These are phyloP conservation scores for Bryum argenteum DNA, from an alignment of 225 moss, liverwort and hornwort genomes.

Conservation along the genomic window DNA sequence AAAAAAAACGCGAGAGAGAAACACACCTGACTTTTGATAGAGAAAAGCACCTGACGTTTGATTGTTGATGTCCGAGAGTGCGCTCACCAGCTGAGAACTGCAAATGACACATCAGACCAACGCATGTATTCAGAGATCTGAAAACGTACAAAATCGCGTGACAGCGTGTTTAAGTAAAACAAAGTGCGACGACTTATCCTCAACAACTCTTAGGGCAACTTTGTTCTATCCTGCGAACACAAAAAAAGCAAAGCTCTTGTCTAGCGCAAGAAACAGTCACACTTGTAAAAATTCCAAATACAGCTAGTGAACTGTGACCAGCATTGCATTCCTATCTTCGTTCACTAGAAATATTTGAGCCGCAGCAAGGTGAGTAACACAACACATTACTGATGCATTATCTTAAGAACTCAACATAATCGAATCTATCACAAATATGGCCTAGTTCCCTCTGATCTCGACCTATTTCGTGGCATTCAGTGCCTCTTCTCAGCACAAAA, in stretches of 20 bases:
- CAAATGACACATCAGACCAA: constrained; percentile 26
- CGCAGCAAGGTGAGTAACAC: not conserved
- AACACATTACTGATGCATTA: not conserved
- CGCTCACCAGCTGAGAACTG: constrained; percentile 29
- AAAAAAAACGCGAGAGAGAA: too few relatives aligned
- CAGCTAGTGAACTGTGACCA: not conserved
- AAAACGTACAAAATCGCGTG: not conserved
- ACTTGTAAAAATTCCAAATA: not conserved
- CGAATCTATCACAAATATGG: not conserved
- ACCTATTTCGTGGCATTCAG: not conserved
- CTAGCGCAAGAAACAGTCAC: not conserved
- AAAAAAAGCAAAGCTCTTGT: not conserved
- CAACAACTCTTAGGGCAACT: not conserved
- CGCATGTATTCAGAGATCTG: not conserved
- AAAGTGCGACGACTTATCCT: not conserved
- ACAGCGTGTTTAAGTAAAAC: not conserved
- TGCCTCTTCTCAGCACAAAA: constrained; percentile 13
- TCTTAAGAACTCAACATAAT: not conserved
- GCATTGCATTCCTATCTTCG: constrained; percentile 4
- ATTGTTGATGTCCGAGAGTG: too few relatives aligned
- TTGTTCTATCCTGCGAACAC: not conserved
- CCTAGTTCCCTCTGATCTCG: constrained; percentile 1
- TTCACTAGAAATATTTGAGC: not conserved
- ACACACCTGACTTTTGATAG: too few relatives aligned
- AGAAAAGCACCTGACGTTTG: too few relatives aligned